A percentile compares a stretch with the other conserved stretches of the same genome.
phyloP scores from a whole-genome alignment of 140 eudicot genomes.

The Stevia rebaudiana region DNA sequence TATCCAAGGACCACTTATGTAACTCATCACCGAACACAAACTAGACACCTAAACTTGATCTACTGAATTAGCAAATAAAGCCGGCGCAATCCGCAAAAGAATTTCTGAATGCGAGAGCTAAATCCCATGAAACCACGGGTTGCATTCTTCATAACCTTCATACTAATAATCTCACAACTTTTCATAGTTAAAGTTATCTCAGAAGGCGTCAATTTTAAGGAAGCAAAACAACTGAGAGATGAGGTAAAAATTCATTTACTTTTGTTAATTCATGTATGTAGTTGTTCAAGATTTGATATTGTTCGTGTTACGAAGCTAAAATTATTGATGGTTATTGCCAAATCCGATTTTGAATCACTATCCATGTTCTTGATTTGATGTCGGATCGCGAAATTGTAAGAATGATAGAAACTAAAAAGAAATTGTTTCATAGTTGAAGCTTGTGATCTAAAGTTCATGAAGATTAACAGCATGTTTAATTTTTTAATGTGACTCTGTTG shows the following conservation, averaged over 20 bases:
- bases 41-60: no score
- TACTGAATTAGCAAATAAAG: not conserved
- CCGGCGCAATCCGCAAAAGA: constrained; percentile 12
- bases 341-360: no score
- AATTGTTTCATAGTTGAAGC: not conserved
- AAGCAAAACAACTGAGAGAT: constrained; percentile 73
- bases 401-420: not conserved
- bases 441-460: no score
- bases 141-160: constrained; percentile 10
- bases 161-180: constrained; percentile 18
- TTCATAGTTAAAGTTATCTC: constrained; percentile 30
- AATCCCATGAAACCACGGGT: constrained; percentile 19
- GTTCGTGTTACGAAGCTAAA: no score
- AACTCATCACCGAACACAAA: not conserved
- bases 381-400: not conserved
- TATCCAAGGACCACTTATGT: not conserved
- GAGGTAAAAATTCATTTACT: constrained; percentile 42
- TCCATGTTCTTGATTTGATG: not conserved
- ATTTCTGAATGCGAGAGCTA: not conserved
- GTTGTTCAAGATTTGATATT: not conserved
- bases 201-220: constrained; percentile 69
- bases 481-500: no score
- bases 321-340: no score
- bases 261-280: not conserved
- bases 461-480: not conserved